Evolutionary conservation across 1,284 basidiomycete species (phyloP), one percentile per base, ranked within the genome.

Genomic region (Moniliophthora roreri): DNA sequence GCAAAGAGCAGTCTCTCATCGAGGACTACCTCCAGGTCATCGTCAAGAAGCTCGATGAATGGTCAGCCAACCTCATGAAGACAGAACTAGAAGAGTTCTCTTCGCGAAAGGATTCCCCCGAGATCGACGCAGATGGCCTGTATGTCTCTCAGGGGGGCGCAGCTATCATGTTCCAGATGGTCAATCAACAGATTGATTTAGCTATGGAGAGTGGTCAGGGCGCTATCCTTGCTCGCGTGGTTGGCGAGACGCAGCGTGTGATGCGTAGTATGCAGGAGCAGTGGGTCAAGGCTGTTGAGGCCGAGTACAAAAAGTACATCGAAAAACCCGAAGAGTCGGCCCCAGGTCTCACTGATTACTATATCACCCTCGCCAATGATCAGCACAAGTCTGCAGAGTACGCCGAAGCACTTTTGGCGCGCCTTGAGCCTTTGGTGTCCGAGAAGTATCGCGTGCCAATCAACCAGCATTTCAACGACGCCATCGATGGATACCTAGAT

Each of bases 351-450:
- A 93, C 94, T 55, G 96, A 98, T 73, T 99, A 99, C 71, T 87
- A 91, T 65, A 95, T 99, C 64, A 95, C 95, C 16, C 83, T 99
- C n/a, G 95, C 95, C 48, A 99, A 99, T 73, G 96, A 99, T 73
- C 95, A 98, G 71, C 87, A 99, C 73, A 96, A 95, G 70, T 91
- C 88, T 3, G 97, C 97, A 9, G 95, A 99, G 68, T 95, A 91
- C 65, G 85, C 90, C 9, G 96, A 99, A 72, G 82, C 87, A 1
- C 79, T 99, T 4, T 85, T 91, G 32, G 83, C 80, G 8, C 87
- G 95, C 41, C 76, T 99, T 28, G 96, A 98, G 72, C 85, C 90
- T 3, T 82, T 97, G 52, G 96, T 99, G 2, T 93, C 89, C 15
- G 88, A 92, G 62, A 98, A 98, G 74, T 98, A 99, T 72, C 82